These are phyloP conservation scores for Craterostigma plantagineum DNA, from an alignment of 257 asterid genomes.

Conservation along the genomic window DNA sequence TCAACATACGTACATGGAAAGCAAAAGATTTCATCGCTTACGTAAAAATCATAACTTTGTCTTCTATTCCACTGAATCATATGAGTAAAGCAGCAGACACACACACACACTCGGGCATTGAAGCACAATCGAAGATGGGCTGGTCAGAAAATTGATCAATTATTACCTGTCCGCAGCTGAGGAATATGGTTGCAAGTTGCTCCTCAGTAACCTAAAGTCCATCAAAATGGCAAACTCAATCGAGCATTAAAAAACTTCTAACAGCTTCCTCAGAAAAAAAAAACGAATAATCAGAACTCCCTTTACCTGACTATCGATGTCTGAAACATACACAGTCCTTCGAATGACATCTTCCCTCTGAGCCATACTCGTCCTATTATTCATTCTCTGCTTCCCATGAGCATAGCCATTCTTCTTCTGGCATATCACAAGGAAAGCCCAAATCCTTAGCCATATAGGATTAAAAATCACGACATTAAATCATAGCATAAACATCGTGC, in stretches of 20 bases:
- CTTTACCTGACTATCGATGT: constrained; percentile 68
- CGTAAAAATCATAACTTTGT: background rate
- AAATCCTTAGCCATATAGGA: too few species aligned
- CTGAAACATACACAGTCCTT: constrained; percentile 64
- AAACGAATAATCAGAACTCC: background rate
- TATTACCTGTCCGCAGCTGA: constrained; percentile 46
- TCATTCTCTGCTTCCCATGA: constrained; percentile 38
- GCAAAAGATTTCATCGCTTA: too few species aligned
- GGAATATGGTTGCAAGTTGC: constrained; percentile 57
- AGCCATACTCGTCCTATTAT: constrained; percentile 48
- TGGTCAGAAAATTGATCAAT: background rate
- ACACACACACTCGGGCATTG: background rate
- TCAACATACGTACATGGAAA: constrained; percentile 10
- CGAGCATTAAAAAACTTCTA: background rate
- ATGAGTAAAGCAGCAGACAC: too few species aligned
- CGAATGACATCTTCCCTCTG: constrained; percentile 59
- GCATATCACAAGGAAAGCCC: constrained; percentile 7
- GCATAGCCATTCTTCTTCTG: constrained; percentile 42
- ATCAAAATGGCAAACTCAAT: background rate
- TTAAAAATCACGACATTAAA: constrained; percentile 11
- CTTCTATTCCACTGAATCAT: background rate
- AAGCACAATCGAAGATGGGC: background rate
- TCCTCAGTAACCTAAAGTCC: constrained; percentile 44
- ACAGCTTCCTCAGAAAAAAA: background rate
- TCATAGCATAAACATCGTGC: too few species aligned